These are phyloP conservation scores for Cucumis hystrix DNA, from an alignment of 306 rosid genomes.

Conservation along the genomic window DNA sequence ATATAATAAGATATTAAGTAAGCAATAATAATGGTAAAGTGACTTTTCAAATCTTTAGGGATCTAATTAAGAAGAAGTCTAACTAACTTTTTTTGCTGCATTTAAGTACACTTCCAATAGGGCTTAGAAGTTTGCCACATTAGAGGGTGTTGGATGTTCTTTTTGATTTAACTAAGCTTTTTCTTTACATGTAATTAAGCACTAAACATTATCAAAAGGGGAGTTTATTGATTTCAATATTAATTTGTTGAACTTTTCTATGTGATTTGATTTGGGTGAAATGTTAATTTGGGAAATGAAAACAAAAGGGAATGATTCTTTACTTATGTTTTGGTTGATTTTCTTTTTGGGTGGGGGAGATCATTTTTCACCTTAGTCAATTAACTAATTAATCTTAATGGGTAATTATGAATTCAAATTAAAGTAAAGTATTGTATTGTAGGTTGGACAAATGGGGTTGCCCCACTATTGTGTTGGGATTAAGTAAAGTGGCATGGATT, in stretches of 20 bases:
- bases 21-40: not conserved
- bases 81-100: not conserved
- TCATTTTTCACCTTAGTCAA: not conserved
- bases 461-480: not conserved
- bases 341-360: not conserved
- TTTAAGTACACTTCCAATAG: not conserved
- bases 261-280: not conserved
- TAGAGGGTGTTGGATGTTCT: not conserved
- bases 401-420: not conserved
- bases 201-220: not conserved
- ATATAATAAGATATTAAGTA: not conserved
- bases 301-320: no score
- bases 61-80: not conserved
- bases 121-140: not conserved
- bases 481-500: not conserved
- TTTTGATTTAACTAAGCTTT: not conserved
- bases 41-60: not conserved
- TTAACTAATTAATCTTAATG: not conserved
- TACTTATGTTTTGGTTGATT: not conserved
- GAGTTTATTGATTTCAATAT: not conserved
- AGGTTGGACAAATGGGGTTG: not conserved
- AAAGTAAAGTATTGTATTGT: not conserved
- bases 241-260: not conserved
- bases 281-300: not conserved
- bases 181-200: not conserved